Evolutionary conservation across 2,329 filamentous ascomycete species (phyloP).

Genomic region (Diatrype stigma): DNA sequence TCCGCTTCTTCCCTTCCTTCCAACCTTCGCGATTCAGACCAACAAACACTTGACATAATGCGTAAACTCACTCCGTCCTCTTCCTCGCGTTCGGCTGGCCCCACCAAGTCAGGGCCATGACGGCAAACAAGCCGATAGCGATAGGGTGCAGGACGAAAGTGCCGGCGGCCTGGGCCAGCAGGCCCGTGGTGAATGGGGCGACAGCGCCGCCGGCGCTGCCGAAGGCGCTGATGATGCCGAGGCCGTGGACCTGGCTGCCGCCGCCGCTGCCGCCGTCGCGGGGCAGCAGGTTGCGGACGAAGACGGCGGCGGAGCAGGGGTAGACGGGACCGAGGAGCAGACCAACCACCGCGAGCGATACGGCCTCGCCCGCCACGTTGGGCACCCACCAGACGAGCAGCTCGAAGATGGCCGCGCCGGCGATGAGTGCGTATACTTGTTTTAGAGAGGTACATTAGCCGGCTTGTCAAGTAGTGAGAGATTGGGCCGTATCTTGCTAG

Average conservation of each 20-base stretch:
- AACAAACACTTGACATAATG: no score
- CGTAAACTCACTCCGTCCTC: conserved; percentile 48
- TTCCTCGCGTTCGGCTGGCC: conserved; percentile 53
- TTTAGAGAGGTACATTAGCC: no score
- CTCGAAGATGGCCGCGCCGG: conserved; percentile 63
- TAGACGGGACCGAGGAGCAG: conserved; percentile 76
- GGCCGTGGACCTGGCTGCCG: conserved; percentile 56
- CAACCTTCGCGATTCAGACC: no score
- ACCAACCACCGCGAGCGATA: conserved; percentile 66
- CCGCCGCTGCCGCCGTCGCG: conserved; percentile 49
- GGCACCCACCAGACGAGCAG: conserved; percentile 76
- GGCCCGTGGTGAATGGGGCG: conserved; percentile 61
- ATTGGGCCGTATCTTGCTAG: no score
- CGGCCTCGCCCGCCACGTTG: conserved; percentile 67
- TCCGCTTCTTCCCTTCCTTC: no score
- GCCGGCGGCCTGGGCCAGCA: conserved; percentile 57
- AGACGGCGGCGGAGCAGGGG: conserved; percentile 64
- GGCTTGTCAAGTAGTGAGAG: no score
- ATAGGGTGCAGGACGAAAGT: conserved; percentile 65
- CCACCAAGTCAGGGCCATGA: conserved; percentile 65
- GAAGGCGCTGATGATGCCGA: conserved; percentile 66
- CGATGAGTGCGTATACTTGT: conserved; percentile 59
- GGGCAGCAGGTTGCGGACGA: conserved; percentile 56
- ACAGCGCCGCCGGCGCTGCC: conserved; percentile 66
- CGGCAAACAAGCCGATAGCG: conserved; percentile 58